phyloP scores from a whole-genome alignment of 2,329 filamentous ascomycete species.

The Alternaria sp. region DNA sequence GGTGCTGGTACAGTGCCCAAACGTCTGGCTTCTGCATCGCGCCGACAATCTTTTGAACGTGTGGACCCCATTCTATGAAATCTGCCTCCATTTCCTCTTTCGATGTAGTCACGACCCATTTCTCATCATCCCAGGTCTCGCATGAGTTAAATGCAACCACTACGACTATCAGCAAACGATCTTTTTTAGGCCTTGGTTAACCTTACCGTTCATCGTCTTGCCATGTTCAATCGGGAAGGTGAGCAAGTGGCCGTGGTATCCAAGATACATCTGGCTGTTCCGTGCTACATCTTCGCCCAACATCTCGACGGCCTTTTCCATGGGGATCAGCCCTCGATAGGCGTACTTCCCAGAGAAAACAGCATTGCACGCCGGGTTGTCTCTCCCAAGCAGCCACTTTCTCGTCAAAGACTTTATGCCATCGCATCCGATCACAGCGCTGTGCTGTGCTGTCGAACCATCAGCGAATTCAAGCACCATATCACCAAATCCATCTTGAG shows the following conservation, averaged over 20 bases:
- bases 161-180: constrained; percentile 22
- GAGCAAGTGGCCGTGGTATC: constrained; percentile 66
- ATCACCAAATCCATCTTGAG: constrained; percentile 43
- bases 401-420: constrained; percentile 69
- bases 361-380: constrained; percentile 55
- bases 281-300: constrained; percentile 61
- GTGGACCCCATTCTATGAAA: constrained; percentile 41
- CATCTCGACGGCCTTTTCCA: constrained; percentile 60
- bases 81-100: constrained; percentile 47
- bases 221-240: constrained; percentile 70
- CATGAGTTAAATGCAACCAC: constrained; percentile 49
- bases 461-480: constrained; percentile 57
- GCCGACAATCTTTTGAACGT: constrained; percentile 42
- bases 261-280: constrained; percentile 67
- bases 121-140: constrained; percentile 44
- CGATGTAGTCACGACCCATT: constrained; percentile 47
- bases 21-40: constrained; percentile 62
- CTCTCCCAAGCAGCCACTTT: constrained; percentile 61
- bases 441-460: constrained; percentile 57
- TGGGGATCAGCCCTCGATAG: constrained; percentile 70
- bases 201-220: constrained; percentile 63
- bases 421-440: constrained; percentile 68
- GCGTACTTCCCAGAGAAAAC: constrained; percentile 68
- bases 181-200: no score
- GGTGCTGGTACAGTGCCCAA: constrained; percentile 66